A percentile compares a stretch with the other conserved stretches of the same genome.
Evolutionary conservation across 768 basidiomycete species (phyloP).

Genomic region (Udeniomyces megalosporus): DNA sequence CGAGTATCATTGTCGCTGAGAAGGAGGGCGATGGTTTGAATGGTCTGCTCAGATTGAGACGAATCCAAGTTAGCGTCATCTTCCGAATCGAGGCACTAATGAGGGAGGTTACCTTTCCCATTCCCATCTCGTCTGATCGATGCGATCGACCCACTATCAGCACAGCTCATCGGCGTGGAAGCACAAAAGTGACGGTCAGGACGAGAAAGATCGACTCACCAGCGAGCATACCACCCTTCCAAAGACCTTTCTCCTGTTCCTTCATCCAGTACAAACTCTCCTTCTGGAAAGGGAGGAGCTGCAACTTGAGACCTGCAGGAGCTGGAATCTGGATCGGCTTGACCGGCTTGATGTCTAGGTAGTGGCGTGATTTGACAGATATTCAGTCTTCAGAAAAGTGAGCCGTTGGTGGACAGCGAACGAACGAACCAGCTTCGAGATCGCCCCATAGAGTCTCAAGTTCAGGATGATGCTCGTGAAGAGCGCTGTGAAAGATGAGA

Average conservation of each 20-base stretch:
- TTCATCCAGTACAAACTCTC: slow-evolving; percentile 95
- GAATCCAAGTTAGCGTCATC: background rate
- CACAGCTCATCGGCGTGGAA: background rate
- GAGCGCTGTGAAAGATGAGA: background rate
- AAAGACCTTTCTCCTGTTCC: slow-evolving; percentile 70
- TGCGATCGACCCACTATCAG: background rate
- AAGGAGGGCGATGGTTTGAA: slow-evolving; percentile 84
- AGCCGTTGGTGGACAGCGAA: background rate
- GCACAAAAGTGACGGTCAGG: background rate
- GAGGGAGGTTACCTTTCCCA: slow-evolving; percentile 10
- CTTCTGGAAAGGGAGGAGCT: slow-evolving; percentile 80
- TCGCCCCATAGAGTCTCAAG: slow-evolving; percentile 77
- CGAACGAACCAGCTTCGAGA: slow-evolving; percentile 37
- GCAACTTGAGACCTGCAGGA: slow-evolving; percentile 65
- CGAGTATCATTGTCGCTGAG: slow-evolving; percentile 41
- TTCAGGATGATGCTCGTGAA: slow-evolving; percentile 55
- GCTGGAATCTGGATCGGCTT: slow-evolving; percentile 57
- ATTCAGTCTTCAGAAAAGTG: background rate
- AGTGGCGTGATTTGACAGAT: no score
- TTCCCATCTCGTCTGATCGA: slow-evolving; percentile 12
- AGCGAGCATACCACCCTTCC: slow-evolving; percentile 84
- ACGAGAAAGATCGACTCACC: slow-evolving; percentile 21
- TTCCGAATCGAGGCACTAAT: no score
- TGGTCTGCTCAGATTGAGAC: slow-evolving; percentile 37
- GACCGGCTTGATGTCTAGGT: slow-evolving; percentile 36